phyloP scores from a whole-genome alignment of 2,329 filamentous ascomycete species.

The Teratosphaeria pseudoeucalypti region DNA sequence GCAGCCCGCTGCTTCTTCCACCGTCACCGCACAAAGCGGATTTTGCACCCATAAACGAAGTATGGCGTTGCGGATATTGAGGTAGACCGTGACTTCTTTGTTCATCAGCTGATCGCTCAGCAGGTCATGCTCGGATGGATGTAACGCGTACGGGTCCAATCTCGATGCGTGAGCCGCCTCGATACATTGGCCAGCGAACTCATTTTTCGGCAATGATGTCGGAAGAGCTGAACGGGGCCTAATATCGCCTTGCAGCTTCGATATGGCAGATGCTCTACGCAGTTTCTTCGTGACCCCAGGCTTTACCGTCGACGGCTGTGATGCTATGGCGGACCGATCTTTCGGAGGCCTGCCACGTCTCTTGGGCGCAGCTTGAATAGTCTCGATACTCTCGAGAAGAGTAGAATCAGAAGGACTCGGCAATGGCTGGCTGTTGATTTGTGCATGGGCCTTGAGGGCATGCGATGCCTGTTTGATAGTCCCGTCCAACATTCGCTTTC shows the following conservation, averaged over 20 bases:
- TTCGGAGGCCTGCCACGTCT: constrained; percentile 23
- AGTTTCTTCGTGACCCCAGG: constrained; percentile 8
- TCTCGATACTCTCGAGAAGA: not conserved
- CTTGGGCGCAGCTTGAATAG: constrained; percentile 9
- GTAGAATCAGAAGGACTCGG: not conserved
- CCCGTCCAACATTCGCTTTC: constrained; percentile 23
- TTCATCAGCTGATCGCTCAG: constrained; percentile 74
- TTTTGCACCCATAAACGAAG: constrained; percentile 82
- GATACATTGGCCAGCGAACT: constrained; percentile 88
- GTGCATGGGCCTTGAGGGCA: not conserved
- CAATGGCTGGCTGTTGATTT: not conserved
- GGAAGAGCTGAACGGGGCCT: constrained; percentile 62
- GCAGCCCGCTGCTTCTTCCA: constrained; percentile 82
- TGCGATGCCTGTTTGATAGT: constrained; percentile 13
- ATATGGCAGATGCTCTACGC: constrained; percentile 15
- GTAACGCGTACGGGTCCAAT: constrained; percentile 78
- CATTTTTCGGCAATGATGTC: constrained; percentile 55
- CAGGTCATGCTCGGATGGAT: constrained; percentile 72
- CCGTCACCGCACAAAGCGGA: constrained; percentile 68
- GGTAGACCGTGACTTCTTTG: constrained; percentile 83
- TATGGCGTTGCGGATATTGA: constrained; percentile 94
- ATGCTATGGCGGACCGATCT: constrained; percentile 9
- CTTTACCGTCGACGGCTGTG: not conserved
- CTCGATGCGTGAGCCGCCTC: constrained; percentile 80
- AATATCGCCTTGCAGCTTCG: constrained; percentile 14